Evolutionary conservation across 495 filamentous ascomycete species (phyloP).

Genomic region (Xylaria scruposa): DNA sequence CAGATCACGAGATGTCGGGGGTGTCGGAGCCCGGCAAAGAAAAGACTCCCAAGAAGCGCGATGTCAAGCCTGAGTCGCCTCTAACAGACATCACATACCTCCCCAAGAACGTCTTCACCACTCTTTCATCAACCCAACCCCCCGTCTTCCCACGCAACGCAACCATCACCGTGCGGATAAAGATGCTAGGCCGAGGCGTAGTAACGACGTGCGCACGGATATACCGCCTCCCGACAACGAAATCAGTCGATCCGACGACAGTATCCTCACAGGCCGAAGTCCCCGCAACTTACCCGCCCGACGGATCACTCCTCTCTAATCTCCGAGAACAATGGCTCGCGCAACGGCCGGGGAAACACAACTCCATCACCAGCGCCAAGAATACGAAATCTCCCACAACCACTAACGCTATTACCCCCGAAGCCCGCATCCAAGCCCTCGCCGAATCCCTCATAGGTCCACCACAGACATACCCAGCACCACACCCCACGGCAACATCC

Average conservation of each 20-base stretch:
- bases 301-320: conserved; percentile 39
- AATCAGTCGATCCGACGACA: background rate
- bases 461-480: conserved; percentile 34
- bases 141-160: conserved; percentile 30
- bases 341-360: conserved; percentile 31
- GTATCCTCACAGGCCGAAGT: conserved; percentile 48
- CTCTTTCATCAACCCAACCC: conserved; percentile 27
- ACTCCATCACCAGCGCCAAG: conserved; percentile 11
- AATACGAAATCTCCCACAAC: conserved; percentile 30
- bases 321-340: conserved; percentile 56
- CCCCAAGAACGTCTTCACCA: conserved; percentile 39
- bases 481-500: conserved; percentile 30
- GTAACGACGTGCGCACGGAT: conserved; percentile 51
- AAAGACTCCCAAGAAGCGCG: background rate
- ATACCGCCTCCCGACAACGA: conserved; percentile 50
- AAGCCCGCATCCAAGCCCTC: conserved; percentile 57
- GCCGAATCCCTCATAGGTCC: conserved; percentile 58
- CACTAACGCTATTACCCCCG: conserved; percentile 34
- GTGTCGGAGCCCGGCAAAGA: background rate
- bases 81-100: conserved; percentile 37
- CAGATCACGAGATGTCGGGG: conserved; percentile 21
- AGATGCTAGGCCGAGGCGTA: conserved; percentile 48
- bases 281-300: conserved; percentile 45
- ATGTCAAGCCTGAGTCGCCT: background rate
- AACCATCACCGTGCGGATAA: conserved; percentile 45